These are phyloP conservation scores for Myrica gale DNA, from an alignment of 306 rosid genomes.

Conservation along the genomic window DNA sequence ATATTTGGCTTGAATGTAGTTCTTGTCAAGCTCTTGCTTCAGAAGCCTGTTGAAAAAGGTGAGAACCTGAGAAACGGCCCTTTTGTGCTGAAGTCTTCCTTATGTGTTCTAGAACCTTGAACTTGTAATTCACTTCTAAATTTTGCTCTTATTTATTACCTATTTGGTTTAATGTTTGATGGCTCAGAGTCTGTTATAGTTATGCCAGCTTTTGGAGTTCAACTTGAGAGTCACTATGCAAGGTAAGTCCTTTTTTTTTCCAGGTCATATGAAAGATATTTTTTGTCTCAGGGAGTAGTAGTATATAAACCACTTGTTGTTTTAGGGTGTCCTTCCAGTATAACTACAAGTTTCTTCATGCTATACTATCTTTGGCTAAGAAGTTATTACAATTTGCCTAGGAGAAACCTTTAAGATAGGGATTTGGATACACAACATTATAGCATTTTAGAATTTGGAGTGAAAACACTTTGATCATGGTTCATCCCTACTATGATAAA, in stretches of 20 bases:
- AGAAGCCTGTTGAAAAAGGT: constrained; percentile 69
- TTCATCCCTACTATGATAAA: not conserved
- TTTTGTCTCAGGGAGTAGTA: constrained; percentile 1
- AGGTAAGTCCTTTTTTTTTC: constrained; percentile 45
- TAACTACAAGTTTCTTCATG: not conserved
- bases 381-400: not conserved
- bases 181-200: constrained; percentile 72
- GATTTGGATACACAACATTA: not conserved
- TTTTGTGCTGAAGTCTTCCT: constrained; percentile 23
- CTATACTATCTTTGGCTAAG: not conserved
- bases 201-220: constrained; percentile 93
- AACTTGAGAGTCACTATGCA: constrained; percentile 72
- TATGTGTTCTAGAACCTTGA: constrained; percentile 3
- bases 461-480: not conserved
- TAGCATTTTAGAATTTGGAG: not conserved
- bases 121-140: constrained; percentile 8
- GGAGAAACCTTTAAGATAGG: not conserved
- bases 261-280: not conserved
- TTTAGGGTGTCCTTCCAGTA: not conserved
- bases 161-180: constrained; percentile 19
- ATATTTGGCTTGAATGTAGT: constrained; percentile 51
- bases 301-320: constrained; percentile 2
- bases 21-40: constrained; percentile 57
- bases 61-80: constrained; percentile 26
- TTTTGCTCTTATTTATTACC: constrained; percentile 8